phyloP scores from a whole-genome alignment of 2,329 filamentous ascomycete species.

The Colletotrichum sp. region DNA sequence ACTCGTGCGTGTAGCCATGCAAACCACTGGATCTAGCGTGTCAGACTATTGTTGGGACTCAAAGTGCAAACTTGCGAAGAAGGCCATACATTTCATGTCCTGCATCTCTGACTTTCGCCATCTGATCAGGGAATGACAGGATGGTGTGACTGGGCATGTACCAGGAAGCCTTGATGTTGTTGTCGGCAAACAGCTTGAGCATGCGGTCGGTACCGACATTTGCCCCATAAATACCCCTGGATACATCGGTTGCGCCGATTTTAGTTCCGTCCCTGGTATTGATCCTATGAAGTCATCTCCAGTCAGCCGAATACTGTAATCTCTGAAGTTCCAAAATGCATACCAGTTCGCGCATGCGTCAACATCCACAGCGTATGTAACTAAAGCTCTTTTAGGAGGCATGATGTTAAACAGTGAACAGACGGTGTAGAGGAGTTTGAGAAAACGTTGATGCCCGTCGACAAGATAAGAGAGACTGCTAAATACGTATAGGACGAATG shows the following conservation, averaged over 20 bases:
- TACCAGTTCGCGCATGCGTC: neutral
- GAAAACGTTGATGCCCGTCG: neutral
- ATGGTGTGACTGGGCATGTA: conserved; percentile 24
- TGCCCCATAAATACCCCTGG: conserved; percentile 22
- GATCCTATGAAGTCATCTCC: neutral
- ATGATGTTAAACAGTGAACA: neutral
- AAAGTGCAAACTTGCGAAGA: neutral
- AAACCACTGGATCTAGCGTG: neutral
- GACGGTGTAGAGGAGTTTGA: neutral
- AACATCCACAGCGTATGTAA: neutral
- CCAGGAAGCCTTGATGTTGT: conserved; percentile 23
- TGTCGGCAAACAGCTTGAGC: conserved; percentile 19
- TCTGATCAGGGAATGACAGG: conserved; percentile 22
- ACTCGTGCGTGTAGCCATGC: conserved; percentile 26
- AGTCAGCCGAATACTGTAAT: neutral
- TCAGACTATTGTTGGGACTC: neutral
- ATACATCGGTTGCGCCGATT: conserved; percentile 15
- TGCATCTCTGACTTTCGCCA: conserved; percentile 23
- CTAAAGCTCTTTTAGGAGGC: neutral
- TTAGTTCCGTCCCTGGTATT: neutral
- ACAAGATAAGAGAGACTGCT: neutral
- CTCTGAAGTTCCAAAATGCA: neutral
- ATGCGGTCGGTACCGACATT: conserved; percentile 23
- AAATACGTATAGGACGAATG: neutral
- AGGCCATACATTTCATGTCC: conserved; percentile 22